Percentiles rank a stretch among this genome's conserved stretches.
phyloP scores from a whole-genome alignment of 441 rosid species.

The Theobroma grandiflorum region DNA sequence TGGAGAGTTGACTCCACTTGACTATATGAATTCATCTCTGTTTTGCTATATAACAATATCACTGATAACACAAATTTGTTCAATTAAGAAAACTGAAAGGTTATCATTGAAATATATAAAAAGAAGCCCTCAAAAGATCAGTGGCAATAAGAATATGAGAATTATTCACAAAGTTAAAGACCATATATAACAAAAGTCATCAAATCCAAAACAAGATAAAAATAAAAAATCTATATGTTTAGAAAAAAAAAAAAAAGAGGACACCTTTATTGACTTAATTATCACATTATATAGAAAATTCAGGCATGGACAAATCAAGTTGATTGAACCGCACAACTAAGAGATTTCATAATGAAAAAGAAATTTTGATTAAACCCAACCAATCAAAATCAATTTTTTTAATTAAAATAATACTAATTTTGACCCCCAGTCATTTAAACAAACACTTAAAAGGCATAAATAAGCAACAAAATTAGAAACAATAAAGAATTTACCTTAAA shows the following conservation, averaged over 20 bases:
- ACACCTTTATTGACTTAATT: background rate
- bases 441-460: background rate
- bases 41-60: constrained; percentile 22
- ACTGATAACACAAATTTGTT: background rate
- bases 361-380: background rate
- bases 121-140: background rate
- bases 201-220: background rate
- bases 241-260: background rate
- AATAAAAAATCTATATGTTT: background rate
- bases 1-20: constrained; percentile 58
- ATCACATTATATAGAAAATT: background rate
- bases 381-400: background rate
- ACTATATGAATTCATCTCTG: constrained; percentile 53
- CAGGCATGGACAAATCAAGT: background rate
- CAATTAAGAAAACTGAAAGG: background rate
- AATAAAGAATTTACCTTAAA: background rate
- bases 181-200: background rate
- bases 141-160: background rate
- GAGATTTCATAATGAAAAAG: background rate
- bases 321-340: background rate
- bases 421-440: background rate
- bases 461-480: background rate
- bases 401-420: background rate
- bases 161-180: background rate
- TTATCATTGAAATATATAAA: background rate